Base-by-base conservation (phyloP, 2,329 filamentous ascomycete species). In the Helminthosporium solani region DNA sequence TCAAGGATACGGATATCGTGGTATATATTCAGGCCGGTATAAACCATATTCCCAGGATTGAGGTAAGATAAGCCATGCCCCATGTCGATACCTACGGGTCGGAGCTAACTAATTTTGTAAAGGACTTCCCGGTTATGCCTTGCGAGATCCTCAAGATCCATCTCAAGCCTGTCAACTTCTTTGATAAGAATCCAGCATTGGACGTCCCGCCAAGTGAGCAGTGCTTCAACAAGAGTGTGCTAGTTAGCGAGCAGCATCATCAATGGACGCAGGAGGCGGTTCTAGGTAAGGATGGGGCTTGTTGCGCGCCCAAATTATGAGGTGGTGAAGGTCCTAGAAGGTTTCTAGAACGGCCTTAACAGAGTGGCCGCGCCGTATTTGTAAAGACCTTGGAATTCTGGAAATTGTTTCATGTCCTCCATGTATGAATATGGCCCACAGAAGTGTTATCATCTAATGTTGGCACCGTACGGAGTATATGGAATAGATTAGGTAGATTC, bases 141-240 rank as follows among this genome's bases (percentile, higher is more conserved):
- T 76, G 74, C 35, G 80, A 83, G 68, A 76, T 78, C 12, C 69
- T 82, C 44, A 80, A 77, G 58, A 73, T 83, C n/a, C 71, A 77
- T 42, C 65, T 83, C 49, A 78, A 81, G 53, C 79, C 80, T 0
- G 75, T 79, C 9, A 81, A 83, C 56, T 83, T 83, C 70, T 82
- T 82, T 51, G 70, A 74, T 27, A 77, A 73, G 66, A 83, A 83
- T 43, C 80, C 80, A 2, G 80, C 78, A 15, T 63, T 83, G 4
- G 80, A 82, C 71, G 80, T 83, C 6, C 80, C 80, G 27, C 76
- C 75, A 12, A 73, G 73, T 46, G 73, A 73, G 48, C 76, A 79
- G 60, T 62, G 60, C 20, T 73, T 76, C 47, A 79, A 79, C 47
- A 68, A 73, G 63, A 68, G 64, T 42, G 58, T 40, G 11, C 35